phyloP scores from a whole-genome alignment of 345 rosid species.

The Euphorbia pulcherrima region DNA sequence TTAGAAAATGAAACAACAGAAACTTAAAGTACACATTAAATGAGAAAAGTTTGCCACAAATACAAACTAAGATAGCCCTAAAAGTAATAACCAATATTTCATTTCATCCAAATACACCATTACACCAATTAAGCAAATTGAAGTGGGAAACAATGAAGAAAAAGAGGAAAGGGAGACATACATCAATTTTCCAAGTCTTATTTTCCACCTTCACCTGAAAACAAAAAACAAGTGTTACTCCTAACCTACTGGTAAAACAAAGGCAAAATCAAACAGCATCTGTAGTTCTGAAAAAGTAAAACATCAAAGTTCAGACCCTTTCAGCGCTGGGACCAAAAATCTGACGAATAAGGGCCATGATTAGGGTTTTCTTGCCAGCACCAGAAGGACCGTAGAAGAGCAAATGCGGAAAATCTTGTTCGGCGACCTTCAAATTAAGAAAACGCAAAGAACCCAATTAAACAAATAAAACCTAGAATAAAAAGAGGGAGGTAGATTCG shows the following conservation, averaged over 20 bases:
- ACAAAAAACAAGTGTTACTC: conserved; percentile 22
- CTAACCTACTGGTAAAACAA: background rate
- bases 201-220: conserved; percentile 94
- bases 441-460: background rate
- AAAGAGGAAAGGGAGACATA: conserved; percentile 33
- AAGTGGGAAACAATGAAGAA: background rate
- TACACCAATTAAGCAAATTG: background rate
- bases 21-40: background rate
- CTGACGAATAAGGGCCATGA: conserved; percentile 83
- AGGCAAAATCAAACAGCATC: background rate
- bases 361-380: conserved; percentile 98
- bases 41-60: background rate
- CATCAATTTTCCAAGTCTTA: conserved; percentile 82
- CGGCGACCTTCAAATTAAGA: conserved; percentile 49
- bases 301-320: conserved; percentile 43
- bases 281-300: background rate
- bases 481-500: background rate
- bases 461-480: background rate
- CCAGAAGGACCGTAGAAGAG: conserved; percentile 97
- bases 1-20: background rate
- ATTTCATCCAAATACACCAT: background rate
- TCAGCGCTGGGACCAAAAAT: conserved; percentile 80
- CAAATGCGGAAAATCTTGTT: conserved; percentile 95
- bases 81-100: background rate
- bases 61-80: background rate